Percentiles rank a stretch among this genome's conserved stretches.
Conservation (phyloP, 1,284 basidiomycete genomes). For the Puccinia novopanici region DNA sequence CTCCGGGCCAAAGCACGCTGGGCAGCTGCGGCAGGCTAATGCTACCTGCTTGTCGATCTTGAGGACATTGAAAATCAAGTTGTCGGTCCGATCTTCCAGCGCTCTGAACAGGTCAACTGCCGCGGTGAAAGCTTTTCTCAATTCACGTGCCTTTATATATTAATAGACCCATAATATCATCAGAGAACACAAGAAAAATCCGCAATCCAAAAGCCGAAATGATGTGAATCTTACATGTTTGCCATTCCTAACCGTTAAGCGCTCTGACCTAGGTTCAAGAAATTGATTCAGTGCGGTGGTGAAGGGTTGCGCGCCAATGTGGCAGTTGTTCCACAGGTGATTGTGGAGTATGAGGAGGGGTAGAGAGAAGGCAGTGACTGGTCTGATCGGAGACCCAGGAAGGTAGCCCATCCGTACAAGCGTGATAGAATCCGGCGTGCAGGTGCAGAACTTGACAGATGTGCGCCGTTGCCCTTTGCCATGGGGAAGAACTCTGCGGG, state of each 20-base stretch:
- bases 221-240: background rate
- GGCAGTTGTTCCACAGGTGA: conserved; percentile 19
- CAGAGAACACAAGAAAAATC: background rate
- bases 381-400: background rate
- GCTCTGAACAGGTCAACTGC: background rate
- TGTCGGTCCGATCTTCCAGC: background rate
- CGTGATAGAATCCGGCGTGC: background rate
- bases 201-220: background rate
- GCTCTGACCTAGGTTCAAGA: background rate
- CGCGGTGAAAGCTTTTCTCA: background rate
- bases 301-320: background rate
- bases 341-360: conserved; percentile 16
- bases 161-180: background rate
- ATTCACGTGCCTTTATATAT: no score
- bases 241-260: background rate
- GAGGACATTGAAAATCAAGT: background rate
- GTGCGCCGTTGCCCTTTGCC: background rate
- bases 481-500: background rate
- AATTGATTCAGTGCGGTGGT: background rate
- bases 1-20: background rate
- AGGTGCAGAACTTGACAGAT: background rate
- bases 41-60: background rate
- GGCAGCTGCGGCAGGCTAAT: background rate
- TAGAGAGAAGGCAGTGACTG: conserved; percentile 9
- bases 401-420: background rate